Conservation (phyloP, 352 stramenopile genomes). For the Thalassiosira sp. region DNA sequence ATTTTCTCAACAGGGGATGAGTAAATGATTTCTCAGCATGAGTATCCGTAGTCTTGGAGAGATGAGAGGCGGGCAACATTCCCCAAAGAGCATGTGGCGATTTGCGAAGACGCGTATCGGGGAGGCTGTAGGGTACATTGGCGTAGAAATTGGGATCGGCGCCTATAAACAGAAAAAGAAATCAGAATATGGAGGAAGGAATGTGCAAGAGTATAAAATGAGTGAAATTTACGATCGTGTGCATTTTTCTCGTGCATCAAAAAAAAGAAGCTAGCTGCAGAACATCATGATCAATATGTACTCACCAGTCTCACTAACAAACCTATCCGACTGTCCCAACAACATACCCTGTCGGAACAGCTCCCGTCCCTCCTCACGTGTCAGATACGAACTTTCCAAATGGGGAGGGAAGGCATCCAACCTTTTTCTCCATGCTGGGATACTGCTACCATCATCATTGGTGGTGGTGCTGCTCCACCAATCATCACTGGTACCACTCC, state of each 20-base stretch:
- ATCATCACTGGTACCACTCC: slow-evolving; percentile 54
- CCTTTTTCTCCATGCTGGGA: slow-evolving; percentile 58
- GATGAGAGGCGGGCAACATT: slow-evolving; percentile 63
- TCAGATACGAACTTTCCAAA: slow-evolving; percentile 77
- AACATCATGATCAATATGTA: slow-evolving; percentile 1
- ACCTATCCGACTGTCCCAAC: slow-evolving; percentile 41
- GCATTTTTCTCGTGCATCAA: neutral
- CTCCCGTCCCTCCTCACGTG: slow-evolving; percentile 69
- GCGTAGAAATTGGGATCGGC: slow-evolving; percentile 73
- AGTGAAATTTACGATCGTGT: neutral
- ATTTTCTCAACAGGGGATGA: slow-evolving; percentile 45
- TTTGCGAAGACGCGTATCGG: slow-evolving; percentile 68
- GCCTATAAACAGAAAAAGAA: slow-evolving; percentile 28
- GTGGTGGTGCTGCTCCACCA: too few relatives aligned
- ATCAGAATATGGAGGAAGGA: slow-evolving; percentile 4
- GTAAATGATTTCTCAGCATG: slow-evolving; percentile 21
- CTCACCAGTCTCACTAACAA: slow-evolving; percentile 64
- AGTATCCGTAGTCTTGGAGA: slow-evolving; percentile 1
- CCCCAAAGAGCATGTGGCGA: slow-evolving; percentile 82
- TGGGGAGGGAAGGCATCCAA: slow-evolving; percentile 78
- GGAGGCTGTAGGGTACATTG: slow-evolving; percentile 71
- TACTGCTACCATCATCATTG: slow-evolving; percentile 15
- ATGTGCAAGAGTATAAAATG: neutral
- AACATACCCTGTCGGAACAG: slow-evolving; percentile 61
- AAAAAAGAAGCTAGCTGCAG: neutral